Percentiles rank a stretch among this genome's conserved stretches.
These are phyloP conservation scores for Pseudogymnoascus sp. DNA, from an alignment of 2,329 filamentous ascomycete species.

Conservation along the genomic window DNA sequence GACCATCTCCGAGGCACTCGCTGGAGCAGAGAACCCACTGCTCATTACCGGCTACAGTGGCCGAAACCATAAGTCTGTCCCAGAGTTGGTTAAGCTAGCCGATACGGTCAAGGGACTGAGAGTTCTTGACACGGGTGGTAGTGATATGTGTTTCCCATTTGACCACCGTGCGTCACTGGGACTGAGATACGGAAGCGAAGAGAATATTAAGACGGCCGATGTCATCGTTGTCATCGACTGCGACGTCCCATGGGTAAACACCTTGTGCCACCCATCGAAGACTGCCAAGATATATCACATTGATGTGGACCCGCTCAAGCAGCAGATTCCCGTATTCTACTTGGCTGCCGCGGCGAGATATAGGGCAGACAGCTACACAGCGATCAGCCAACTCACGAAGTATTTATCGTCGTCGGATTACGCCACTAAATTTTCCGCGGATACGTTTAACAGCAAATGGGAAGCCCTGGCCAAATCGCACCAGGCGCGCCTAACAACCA, in stretches of 20 bases:
- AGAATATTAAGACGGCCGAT: constrained; percentile 68
- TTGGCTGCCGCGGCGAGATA: constrained; percentile 58
- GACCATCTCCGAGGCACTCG: constrained; percentile 55
- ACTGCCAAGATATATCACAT: constrained; percentile 54
- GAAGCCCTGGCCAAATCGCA: constrained; percentile 50
- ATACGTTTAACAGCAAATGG: constrained; percentile 38
- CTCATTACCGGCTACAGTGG: constrained; percentile 65
- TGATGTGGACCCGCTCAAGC: constrained; percentile 59
- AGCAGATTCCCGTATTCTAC: constrained; percentile 68
- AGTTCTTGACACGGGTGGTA: constrained; percentile 68
- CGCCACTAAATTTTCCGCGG: constrained; percentile 33
- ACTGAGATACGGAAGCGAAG: constrained; percentile 65
- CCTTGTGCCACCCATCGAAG: constrained; percentile 50
- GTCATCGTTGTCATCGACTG: constrained; percentile 80
- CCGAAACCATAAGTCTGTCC: constrained; percentile 56
- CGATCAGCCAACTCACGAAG: constrained; percentile 62
- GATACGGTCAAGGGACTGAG: constrained; percentile 59
- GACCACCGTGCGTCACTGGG: constrained; percentile 63
- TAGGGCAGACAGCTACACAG: constrained; percentile 54
- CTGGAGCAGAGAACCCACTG: constrained; percentile 57
- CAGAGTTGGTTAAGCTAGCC: constrained; percentile 58
- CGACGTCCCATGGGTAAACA: constrained; percentile 87
- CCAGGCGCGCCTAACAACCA: constrained; percentile 48
- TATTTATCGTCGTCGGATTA: constrained; percentile 46
- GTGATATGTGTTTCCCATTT: constrained; percentile 74